Conservation (phyloP, 2,329 filamentous ascomycete species). For the Colletotrichum incanum region DNA sequence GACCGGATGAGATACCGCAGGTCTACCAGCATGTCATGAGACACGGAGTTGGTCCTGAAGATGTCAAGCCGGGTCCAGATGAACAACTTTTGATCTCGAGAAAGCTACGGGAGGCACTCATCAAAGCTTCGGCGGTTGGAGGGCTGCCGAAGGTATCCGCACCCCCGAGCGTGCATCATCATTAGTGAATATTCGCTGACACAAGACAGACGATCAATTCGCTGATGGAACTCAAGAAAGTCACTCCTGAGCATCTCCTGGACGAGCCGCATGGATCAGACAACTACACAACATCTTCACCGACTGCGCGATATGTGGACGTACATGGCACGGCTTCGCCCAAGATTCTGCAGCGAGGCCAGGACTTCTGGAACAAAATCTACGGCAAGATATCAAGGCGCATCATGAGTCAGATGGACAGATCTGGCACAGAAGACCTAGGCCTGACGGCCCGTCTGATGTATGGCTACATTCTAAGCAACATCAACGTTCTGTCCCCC, state of each 20-base stretch:
- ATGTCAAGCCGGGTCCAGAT: conserved; percentile 48
- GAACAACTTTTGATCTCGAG: conserved; percentile 61
- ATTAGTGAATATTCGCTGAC: not conserved
- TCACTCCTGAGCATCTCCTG: conserved; percentile 59
- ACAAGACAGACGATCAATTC: conserved; percentile 61
- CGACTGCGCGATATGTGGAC: conserved; percentile 57
- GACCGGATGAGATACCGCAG: conserved; percentile 63
- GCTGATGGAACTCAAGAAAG: conserved; percentile 60
- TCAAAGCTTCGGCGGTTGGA: conserved; percentile 64
- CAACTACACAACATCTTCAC: conserved; percentile 53
- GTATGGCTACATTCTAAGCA: conserved; percentile 66
- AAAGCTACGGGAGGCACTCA: conserved; percentile 64
- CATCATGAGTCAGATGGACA: conserved; percentile 65
- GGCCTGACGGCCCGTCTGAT: conserved; percentile 63
- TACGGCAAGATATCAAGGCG: conserved; percentile 66
- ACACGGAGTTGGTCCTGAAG: conserved; percentile 46
- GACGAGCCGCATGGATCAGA: conserved; percentile 47
- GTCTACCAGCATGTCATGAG: conserved; percentile 61
- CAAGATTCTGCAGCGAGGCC: conserved; percentile 60
- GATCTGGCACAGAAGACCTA: conserved; percentile 65
- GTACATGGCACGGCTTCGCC: conserved; percentile 54
- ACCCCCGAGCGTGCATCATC: not conserved
- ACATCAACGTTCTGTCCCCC: conserved; percentile 60
- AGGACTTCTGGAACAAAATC: conserved; percentile 62
- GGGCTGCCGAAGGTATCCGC: conserved; percentile 64